Evolutionary conservation across 1,139 yeast species (phyloP).

Genomic region (Debaryomycetaceae sp.): DNA sequence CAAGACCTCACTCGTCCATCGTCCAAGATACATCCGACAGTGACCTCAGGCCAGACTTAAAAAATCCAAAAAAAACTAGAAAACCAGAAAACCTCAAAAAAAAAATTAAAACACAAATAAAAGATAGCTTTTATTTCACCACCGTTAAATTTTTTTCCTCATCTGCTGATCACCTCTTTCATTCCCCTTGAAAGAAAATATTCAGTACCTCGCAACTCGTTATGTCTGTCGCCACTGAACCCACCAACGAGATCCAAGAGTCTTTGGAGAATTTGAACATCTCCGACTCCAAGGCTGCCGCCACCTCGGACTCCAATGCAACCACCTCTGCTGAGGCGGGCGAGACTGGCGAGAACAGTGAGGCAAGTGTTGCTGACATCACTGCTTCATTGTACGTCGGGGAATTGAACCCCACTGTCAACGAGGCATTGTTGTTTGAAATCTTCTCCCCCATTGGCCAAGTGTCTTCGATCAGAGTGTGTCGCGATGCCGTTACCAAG

Average conservation of each 20-base stretch:
- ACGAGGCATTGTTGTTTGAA: slow-evolving; percentile 94
- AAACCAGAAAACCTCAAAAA: slow-evolving; percentile 13
- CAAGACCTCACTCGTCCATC: slow-evolving; percentile 3
- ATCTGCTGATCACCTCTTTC: background rate
- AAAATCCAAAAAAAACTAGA: slow-evolving; percentile 8
- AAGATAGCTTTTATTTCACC: background rate
- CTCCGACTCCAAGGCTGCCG: slow-evolving; percentile 27
- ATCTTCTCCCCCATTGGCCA: slow-evolving; percentile 93
- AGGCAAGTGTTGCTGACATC: slow-evolving; percentile 41
- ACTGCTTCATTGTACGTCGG: slow-evolving; percentile 96
- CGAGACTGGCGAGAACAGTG: slow-evolving; percentile 27
- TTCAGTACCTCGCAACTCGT: slow-evolving; percentile 7
- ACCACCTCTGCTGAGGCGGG: slow-evolving; percentile 16
- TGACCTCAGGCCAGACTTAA: slow-evolving; percentile 7
- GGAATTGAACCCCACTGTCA: slow-evolving; percentile 88
- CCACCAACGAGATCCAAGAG: slow-evolving; percentile 44
- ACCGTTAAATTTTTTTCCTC: slow-evolving; percentile 4
- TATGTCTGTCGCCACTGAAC: slow-evolving; percentile 40
- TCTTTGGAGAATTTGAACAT: slow-evolving; percentile 52
- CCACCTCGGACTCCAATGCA: slow-evolving; percentile 29
- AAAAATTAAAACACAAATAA: slow-evolving; percentile 6
- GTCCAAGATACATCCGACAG: background rate
- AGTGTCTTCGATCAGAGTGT: slow-evolving; percentile 94
- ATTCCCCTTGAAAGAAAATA: slow-evolving; percentile 1
- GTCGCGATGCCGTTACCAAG: slow-evolving; percentile 98